Base-by-base conservation (phyloP, 1,284 basidiomycete genomes). In the Inonotus obliquus region DNA sequence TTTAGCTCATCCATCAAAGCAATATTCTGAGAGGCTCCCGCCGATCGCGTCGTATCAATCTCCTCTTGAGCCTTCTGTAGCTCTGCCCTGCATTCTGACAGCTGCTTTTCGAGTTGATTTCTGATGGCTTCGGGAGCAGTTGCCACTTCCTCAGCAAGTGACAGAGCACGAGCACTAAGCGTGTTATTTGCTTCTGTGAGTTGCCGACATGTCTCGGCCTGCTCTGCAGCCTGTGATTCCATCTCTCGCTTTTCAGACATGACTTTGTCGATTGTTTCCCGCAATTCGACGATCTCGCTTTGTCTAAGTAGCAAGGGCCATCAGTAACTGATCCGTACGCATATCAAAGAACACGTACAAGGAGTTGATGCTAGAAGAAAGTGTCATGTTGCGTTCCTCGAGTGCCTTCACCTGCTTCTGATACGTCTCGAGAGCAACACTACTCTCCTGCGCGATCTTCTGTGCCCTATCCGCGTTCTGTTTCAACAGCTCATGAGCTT, bases 381-480 rank as follows among this genome's bases (percentile, higher is more conserved):
- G 71, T 5, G 72, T 67, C 65, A 79, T 70, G 67, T 90, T 87
- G 61, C 89, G 80, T 64, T 92, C 89, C 69, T 95, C 92, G 58
- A 95, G 77, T 48, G 80, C 81, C 67, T 82, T 81, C 2, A 94
- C 89, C 70, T 95, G 92, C 74, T 86, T 87, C 76, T 94, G 91
- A 71, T 96, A 96, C 32, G 89, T 94, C 77, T 92, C 91, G 44
- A 96, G 75, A 21, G 86, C 89, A 14, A 72, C 71, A 63, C 85
- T 86, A 52, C 88, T 89, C 62, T 94, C 92, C 71, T 88, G 85
- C 1, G 92, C 92, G 25, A 96, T 80, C 72, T 92, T 92, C 77
- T 94, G 91, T 11, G 93, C 93, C 54, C 91, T 81, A 67, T 91
- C 89, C 19, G 93, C 93, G 70, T 96, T 96, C 74, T 87, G 89